Evolutionary conservation across 2,329 filamentous ascomycete genomes (phyloP).

Genomic region (Trichoderma koningiopsis): DNA sequence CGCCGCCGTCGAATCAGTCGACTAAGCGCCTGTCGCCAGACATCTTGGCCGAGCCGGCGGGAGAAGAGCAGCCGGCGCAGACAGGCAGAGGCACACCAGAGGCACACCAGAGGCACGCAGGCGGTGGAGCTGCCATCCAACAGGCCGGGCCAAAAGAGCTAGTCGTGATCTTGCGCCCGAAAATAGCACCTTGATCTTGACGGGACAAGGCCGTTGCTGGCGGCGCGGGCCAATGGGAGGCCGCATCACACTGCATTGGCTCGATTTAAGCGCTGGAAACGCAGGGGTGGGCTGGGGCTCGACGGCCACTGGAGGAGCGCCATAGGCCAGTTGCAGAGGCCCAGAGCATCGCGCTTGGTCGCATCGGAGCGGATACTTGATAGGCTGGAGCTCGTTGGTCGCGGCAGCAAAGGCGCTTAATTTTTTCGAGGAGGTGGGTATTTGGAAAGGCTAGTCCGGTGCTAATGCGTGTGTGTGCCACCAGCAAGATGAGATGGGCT

Average conservation of each 20-base stretch:
- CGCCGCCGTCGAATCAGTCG: slow-evolving; percentile 23
- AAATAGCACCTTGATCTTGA: slow-evolving; percentile 24
- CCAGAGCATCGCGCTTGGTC: slow-evolving; percentile 5
- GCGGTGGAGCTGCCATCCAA: slow-evolving; percentile 1
- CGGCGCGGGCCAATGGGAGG: slow-evolving; percentile 15
- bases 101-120: not conserved
- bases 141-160: slow-evolving; percentile 1
- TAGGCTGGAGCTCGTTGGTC: slow-evolving; percentile 17
- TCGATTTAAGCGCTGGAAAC: slow-evolving; percentile 22
- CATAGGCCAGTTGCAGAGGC: slow-evolving; percentile 9
- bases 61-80: not conserved
- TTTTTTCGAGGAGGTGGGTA: not conserved
- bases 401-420: slow-evolving; percentile 24
- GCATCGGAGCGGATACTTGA: slow-evolving; percentile 15
- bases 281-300: slow-evolving; percentile 18
- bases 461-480: not conserved
- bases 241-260: slow-evolving; percentile 25
- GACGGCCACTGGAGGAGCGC: slow-evolving; percentile 21
- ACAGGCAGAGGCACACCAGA: slow-evolving; percentile 10
- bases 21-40: slow-evolving; percentile 26
- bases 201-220: not conserved
- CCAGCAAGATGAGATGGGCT: not conserved
- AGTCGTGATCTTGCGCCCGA: slow-evolving; percentile 8
- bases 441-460: not conserved
- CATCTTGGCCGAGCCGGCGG: slow-evolving; percentile 19